These are phyloP conservation scores for Prunus salicina DNA, from an alignment of 306 rosid genomes.

Conservation along the genomic window DNA sequence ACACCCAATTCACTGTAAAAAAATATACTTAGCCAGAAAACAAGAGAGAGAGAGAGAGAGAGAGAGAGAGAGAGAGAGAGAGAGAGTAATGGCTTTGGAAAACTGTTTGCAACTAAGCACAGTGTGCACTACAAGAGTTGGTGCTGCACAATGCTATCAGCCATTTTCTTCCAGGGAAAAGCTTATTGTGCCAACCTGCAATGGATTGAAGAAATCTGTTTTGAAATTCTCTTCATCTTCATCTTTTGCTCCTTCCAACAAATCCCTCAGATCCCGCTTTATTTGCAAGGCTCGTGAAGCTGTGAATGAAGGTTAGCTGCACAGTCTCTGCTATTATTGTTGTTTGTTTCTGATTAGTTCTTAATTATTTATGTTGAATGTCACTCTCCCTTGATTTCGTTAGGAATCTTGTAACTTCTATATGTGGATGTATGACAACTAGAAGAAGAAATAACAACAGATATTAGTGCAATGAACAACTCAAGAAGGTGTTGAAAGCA, in stretches of 20 bases:
- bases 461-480: not conserved
- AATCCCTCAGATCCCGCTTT: slow-evolving; percentile 40
- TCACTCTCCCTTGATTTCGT: not conserved
- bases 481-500: not conserved
- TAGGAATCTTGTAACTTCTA: not conserved
- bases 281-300: slow-evolving; percentile 81
- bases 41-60: not conserved
- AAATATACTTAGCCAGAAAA: not conserved
- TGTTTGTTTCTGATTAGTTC: not conserved
- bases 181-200: slow-evolving; percentile 31
- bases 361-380: too few relatives aligned
- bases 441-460: not conserved
- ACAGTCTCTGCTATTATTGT: not conserved
- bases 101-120: slow-evolving; percentile 60
- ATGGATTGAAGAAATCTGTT: slow-evolving; percentile 40
- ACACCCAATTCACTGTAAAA: not conserved
- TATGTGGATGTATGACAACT: not conserved
- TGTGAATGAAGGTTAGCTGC: slow-evolving; percentile 44
- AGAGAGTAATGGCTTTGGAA: slow-evolving; percentile 50
- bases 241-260: slow-evolving; percentile 26
- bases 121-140: slow-evolving; percentile 39
- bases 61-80: not conserved
- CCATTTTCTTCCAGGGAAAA: slow-evolving; percentile 51
- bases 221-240: slow-evolving; percentile 27
- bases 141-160: slow-evolving; percentile 44